These are phyloP conservation scores for Liriodendron chinense DNA, from an alignment of 164 flowering plant species.

Conservation along the genomic window DNA sequence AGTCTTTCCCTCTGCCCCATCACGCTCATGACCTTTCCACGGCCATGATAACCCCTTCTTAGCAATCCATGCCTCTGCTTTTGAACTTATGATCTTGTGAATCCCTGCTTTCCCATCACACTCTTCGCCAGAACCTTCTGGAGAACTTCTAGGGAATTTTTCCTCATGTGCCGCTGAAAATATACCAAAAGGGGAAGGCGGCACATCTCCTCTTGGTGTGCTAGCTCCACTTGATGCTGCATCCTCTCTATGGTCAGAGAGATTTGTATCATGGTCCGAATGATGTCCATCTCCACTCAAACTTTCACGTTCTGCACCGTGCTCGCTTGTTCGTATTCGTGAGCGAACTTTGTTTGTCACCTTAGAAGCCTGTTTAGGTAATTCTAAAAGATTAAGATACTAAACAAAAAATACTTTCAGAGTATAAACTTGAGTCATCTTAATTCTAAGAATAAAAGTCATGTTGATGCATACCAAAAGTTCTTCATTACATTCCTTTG, in stretches of 20 bases:
- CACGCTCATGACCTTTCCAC: conserved; percentile 74
- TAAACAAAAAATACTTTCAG: conserved; percentile 11
- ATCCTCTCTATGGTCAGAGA: conserved; percentile 75
- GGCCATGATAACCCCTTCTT: conserved; percentile 82
- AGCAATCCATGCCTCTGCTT: conserved; percentile 86
- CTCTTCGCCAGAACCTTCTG: conserved; percentile 59
- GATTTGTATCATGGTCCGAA: conserved; percentile 61
- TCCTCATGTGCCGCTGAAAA: conserved; percentile 45
- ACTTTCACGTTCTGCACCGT: conserved; percentile 43
- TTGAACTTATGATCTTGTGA: conserved; percentile 65
- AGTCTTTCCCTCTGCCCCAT: conserved; percentile 43
- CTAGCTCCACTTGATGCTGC: conserved; percentile 88
- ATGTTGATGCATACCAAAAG: not conserved
- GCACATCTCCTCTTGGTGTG: conserved; percentile 75
- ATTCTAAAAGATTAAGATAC: conserved; percentile 21
- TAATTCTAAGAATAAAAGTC: not conserved
- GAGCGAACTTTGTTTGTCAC: conserved; percentile 81
- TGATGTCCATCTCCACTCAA: conserved; percentile 60
- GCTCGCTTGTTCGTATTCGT: conserved; percentile 53
- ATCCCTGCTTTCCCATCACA: conserved; percentile 63
- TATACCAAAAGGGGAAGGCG: conserved; percentile 46
- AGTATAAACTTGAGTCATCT: not conserved
- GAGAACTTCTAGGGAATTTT: conserved; percentile 34
- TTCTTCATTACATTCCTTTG: not conserved
- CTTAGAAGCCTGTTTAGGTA: conserved; percentile 58